Conservation (phyloP, 257 asterid species). For the Lavandula angustifolia region DNA sequence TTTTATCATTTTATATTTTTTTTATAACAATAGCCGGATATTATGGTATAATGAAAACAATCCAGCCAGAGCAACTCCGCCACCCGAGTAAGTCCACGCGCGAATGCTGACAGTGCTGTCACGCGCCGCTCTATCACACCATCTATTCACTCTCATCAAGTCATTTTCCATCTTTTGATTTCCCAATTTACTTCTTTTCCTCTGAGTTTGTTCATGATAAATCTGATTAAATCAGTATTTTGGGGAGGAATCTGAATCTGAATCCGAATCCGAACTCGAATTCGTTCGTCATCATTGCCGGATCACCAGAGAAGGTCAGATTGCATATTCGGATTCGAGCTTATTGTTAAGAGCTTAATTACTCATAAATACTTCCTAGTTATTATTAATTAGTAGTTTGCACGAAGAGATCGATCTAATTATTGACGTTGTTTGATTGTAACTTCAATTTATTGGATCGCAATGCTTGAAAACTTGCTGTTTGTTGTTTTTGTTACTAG, state of each 20-base stretch:
- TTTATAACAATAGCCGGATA: no score
- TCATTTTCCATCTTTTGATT: background rate
- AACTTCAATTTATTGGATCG: constrained; percentile 14
- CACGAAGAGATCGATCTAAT: constrained; percentile 25
- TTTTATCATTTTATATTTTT: background rate
- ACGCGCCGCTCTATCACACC: constrained; percentile 30
- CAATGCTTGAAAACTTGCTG: constrained; percentile 20
- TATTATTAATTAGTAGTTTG: constrained; percentile 22
- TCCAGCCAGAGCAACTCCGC: constrained; percentile 11
- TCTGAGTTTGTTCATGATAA: constrained; percentile 6
- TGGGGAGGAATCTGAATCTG: constrained; percentile 11
- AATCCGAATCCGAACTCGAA: constrained; percentile 36
- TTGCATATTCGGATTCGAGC: constrained; percentile 29
- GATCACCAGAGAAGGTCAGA: constrained; percentile 38
- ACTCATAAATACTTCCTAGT: constrained; percentile 18
- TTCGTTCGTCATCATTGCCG: constrained; percentile 25
- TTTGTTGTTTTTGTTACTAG: constrained; percentile 13
- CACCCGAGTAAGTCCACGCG: constrained; percentile 27
- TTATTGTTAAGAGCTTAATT: constrained; percentile 23
- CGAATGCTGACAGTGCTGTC: background rate
- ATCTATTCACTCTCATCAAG: constrained; percentile 18
- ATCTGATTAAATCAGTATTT: background rate
- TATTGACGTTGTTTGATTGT: constrained; percentile 20
- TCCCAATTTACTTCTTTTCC: constrained; percentile 15
- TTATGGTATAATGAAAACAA: no score